Base-by-base conservation (phyloP, 2,329 filamentous ascomycete genomes). In the Calonectria pauciramosa region DNA sequence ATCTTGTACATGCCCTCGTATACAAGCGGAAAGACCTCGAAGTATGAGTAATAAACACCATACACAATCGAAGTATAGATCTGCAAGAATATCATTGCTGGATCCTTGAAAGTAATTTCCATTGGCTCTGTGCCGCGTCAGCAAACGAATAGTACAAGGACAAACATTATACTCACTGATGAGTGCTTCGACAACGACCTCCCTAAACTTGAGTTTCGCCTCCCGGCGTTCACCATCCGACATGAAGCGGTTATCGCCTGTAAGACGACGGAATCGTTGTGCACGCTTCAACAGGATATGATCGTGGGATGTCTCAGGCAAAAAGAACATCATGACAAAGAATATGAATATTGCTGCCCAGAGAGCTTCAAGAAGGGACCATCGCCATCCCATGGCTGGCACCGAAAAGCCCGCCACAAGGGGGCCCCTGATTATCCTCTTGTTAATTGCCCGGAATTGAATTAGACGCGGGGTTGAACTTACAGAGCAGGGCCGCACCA, bases 21-120 rank as follows among this genome's bases (percentile, higher is more conserved):
- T 68, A 93, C 91, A 23, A 93, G 85, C 4, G 92, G 91, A 82
- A 94, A 93, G 20, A 90, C 90, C 79, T 93, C 92, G 80, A 94
- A 94, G 82, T 83, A 93, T 59, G 86, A 88, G 80, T 91, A 91
- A 85, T 91, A 91, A 80, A 91, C 92, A 68, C 87, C 90, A 82
- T 93, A 93, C 77, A 91, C 88, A 77, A 93, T 87, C 66, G 89
- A 89, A 5, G 89, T 91, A 83, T 93, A 94, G 47, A 92, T 71
- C 79, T 92, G 90, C 1, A 91, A 88, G 82, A 93, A 93, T 73
- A 91, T 82, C 76, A 94, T 88, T 14, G 91, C 90, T 0, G 92
- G 92, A 72, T 93, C 91, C 80, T 91, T 89, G 80, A 92, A 75
- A 11, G 88, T 91, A 78, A 93, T 91, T 82, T 91, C 87, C 47